Base-by-base conservation (phyloP, 2,329 filamentous ascomycete species). In the Diaporthe caulivora region DNA sequence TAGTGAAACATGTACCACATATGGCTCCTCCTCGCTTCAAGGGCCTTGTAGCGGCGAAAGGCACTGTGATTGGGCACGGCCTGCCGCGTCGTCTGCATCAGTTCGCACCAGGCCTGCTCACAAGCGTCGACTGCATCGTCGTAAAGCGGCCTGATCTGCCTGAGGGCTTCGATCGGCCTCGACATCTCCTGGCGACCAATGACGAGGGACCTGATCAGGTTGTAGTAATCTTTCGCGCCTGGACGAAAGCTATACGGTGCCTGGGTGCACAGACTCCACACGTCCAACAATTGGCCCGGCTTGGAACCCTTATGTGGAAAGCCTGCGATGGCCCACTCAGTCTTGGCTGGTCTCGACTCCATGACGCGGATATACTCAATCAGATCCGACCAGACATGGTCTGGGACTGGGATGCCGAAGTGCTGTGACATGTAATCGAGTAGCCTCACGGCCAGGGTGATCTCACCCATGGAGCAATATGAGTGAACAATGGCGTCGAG, bases 401-500 rank as follows among this genome's bases (percentile, higher is more conserved):
- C 77, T 0, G 90, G 82, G 49, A 96, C 90, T 1, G 83, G 75
- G 31, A 96, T 82, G 1, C 83, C 76, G 81, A 93, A 94, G 9
- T 84, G 84, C 1, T 82, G 82, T 0, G 93, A 92, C 62, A 95
- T 80, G 77, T 89, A 89, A 74, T 93, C 87, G 17, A 95, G 82
- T 0, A 93, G 78, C 53, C 88, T 86, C 34, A 92, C 78, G 17
- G 90, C 93, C 1, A 86, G 84, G 0, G 85, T 80, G 5, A 95
- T 85, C 71, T 92, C 86, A 62, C 89, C 91, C 81, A 92, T 94
- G 75, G 86, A 87, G n/a, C 92, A 89, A 75, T 92, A 93, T 1
- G 87, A 85, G 78, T 94, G 91, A 8, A 92, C 92, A n/a, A 95
- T 83, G 11, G 92, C 88, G 71, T 89, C 85, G 29, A 96, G 85